Percentiles rank a stretch among this genome's conserved stretches.
Conservation (phyloP, 305 asterid genomes). For the Solanum hybrid region DNA sequence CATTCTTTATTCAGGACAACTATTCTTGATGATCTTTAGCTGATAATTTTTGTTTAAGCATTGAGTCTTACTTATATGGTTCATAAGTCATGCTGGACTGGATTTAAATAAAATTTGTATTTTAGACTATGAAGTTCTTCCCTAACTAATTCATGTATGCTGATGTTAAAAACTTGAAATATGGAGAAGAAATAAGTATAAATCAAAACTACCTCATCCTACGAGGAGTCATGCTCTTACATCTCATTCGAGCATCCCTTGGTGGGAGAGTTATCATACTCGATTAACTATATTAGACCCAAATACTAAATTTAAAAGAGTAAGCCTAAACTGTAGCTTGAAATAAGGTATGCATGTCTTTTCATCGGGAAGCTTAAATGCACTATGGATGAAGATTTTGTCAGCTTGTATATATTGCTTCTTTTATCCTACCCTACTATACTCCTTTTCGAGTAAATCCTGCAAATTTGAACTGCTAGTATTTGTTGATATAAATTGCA, state of each 20-base stretch:
- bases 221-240: background rate
- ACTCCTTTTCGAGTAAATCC: background rate
- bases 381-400: background rate
- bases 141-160: background rate
- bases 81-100: background rate
- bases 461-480: background rate
- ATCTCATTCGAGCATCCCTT: background rate
- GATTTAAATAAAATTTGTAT: background rate
- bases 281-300: background rate
- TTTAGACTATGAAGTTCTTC: background rate
- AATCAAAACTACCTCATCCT: background rate
- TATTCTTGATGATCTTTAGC: background rate
- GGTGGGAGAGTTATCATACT: background rate
- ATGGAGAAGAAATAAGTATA: background rate
- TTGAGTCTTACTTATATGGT: background rate
- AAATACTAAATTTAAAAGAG: background rate
- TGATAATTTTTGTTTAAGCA: background rate
- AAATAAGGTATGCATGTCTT: background rate
- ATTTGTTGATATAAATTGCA: background rate
- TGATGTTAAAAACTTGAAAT: background rate
- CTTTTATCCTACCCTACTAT: background rate
- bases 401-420: background rate
- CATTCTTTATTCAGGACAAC: background rate
- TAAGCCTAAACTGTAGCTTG: background rate
- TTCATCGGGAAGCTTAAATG: background rate